Conservation (phyloP, 1,284 basidiomycete genomes). For the Omphalotus olearius region DNA sequence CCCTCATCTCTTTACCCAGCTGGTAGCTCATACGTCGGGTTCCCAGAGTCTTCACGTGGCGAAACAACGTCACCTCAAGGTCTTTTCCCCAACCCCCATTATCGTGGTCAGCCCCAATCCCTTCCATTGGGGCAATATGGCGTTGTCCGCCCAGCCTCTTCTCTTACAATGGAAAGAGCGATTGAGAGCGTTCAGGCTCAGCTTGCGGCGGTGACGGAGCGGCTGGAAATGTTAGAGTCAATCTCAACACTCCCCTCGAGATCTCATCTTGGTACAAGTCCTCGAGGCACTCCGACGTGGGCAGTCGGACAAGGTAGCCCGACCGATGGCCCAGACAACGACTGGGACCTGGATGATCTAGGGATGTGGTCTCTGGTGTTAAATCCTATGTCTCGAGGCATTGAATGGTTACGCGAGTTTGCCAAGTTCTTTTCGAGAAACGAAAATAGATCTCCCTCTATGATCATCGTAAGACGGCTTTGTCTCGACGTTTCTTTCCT, state of each 20-base stretch:
- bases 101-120: conserved; percentile 29
- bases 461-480: conserved; percentile 63
- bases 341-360: conserved; percentile 70
- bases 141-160: conserved; percentile 37
- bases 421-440: conserved; percentile 49
- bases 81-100: conserved; percentile 36
- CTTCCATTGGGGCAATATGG: conserved; percentile 28
- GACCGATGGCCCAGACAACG: conserved; percentile 27
- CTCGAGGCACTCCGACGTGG: conserved; percentile 32
- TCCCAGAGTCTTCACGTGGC: conserved; percentile 32
- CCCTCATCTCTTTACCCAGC: conserved; percentile 37
- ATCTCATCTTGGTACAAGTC: conserved; percentile 31
- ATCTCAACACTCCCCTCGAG: conserved; percentile 32
- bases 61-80: conserved; percentile 30
- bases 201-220: conserved; percentile 85
- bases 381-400: conserved; percentile 49
- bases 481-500: conserved; percentile 74
- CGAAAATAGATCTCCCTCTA: conserved; percentile 56
- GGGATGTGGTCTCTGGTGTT: conserved; percentile 78
- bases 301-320: conserved; percentile 38
- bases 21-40: conserved; percentile 32
- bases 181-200: conserved; percentile 86
- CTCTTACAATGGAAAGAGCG: conserved; percentile 59
- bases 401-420: conserved; percentile 37
- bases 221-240: conserved; percentile 75